These are phyloP conservation scores for Carex arenaria DNA, from an alignment of 202 grass and related monocot species.

Conservation along the genomic window DNA sequence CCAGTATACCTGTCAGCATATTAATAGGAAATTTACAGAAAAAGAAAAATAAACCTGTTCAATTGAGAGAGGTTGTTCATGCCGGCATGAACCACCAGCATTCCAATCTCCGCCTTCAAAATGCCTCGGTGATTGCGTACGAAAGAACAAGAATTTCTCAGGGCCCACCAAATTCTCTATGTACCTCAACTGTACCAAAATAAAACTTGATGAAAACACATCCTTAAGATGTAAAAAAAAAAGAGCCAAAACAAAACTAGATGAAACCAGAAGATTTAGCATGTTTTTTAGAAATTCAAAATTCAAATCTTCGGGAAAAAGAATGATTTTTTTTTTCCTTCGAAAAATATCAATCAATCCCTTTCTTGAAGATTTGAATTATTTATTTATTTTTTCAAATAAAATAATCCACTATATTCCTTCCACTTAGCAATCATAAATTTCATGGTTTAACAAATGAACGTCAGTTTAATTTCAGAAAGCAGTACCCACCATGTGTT, in stretches of 20 bases:
- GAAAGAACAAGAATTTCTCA: constrained; percentile 56
- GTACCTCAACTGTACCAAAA: constrained; percentile 43
- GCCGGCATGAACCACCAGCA: constrained; percentile 66
- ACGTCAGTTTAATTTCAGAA: background rate
- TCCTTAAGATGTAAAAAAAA: too few species aligned
- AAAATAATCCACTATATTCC: too few species aligned
- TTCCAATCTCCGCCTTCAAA: constrained; percentile 99
- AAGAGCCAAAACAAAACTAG: too few species aligned
- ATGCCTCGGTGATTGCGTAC: constrained; percentile 89
- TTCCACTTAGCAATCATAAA: too few species aligned
- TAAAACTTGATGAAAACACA: background rate
- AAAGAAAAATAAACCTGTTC: constrained; percentile 38
- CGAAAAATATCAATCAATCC: too few species aligned
- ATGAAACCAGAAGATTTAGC: too few species aligned
- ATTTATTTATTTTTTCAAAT: too few species aligned
- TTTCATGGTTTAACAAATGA: background rate
- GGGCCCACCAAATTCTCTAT: constrained; percentile 36
- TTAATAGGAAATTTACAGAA: background rate
- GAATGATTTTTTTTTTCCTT: too few species aligned
- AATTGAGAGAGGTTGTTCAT: constrained; percentile 37
- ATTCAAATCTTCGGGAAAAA: too few species aligned
- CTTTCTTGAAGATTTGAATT: too few species aligned
- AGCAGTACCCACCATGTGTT: constrained; percentile 53
- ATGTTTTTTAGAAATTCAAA: too few species aligned
- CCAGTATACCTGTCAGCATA: background rate